Evolutionary conservation across 1,284 basidiomycete species (phyloP), one percentile per base, ranked within the genome.

Genomic region (Malassezia psittaci): DNA sequence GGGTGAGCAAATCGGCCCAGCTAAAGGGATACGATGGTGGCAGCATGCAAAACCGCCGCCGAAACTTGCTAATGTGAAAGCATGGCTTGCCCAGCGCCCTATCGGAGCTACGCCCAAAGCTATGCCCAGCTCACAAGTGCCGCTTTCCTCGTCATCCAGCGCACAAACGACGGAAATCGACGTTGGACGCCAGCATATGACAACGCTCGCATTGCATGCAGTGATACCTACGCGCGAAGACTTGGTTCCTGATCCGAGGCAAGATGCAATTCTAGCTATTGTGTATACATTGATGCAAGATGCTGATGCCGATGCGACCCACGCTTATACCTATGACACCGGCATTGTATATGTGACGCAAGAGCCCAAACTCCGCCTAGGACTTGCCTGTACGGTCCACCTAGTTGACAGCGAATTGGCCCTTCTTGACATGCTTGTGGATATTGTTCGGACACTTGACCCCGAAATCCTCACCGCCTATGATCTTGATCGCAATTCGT

Each of bases 381-480:
- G 64, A 3, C 48, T 72, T 2, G 56, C 56, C 15, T 51, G 67
- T 13, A 58, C 73, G 1, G 69, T 85, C 16, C 81, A 85, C 49
- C 70, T 80, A 10, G 83, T 88, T 13, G 76, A 82, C 0, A 80
- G 75, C 45, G 91, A 98, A 76, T 77, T 90, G 11, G 90, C 90
- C 32, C 76, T 96, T 15, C 78, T 96, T 56, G 91, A 93, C 64
- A 78, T 78, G 43, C 69, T 90, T 8, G 79, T 89, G 32, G 89
- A 96, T 67, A 76, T 84, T 19, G 82, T 94, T 1, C 76, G 83
- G 21, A 81, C 83, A 0, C 78, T 87, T 67, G 90, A 98, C 75
- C 93, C 93, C 0, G 93, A 98, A 72, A 85, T 96, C 41, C 72
- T 98, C 2, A 81, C 83, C 0, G 93, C 93, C 9, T 96, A 89